A percentile compares a stretch with the other conserved stretches of the same genome.
Evolutionary conservation across 306 rosid genomes (phyloP).

Genomic region (Citrullus amarus): DNA sequence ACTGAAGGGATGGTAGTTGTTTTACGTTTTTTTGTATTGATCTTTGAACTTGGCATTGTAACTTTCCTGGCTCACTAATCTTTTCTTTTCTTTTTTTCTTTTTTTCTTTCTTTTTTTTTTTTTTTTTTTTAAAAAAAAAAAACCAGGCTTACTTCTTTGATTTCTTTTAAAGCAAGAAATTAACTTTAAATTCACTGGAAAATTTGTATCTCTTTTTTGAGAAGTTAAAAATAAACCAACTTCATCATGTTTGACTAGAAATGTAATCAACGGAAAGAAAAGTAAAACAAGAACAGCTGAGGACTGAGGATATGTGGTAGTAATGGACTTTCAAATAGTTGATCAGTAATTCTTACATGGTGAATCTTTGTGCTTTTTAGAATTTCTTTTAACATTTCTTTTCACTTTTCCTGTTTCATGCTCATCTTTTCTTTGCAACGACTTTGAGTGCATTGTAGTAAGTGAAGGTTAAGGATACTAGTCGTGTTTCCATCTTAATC

Average conservation of each 20-base stretch:
- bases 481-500: neutral
- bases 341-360: neutral
- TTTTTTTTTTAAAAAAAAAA: too few relatives aligned
- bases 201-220: neutral
- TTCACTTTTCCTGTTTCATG: neutral
- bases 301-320: neutral
- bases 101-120: too few relatives aligned
- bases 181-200: neutral
- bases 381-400: neutral
- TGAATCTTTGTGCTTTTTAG: neutral
- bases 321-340: neutral
- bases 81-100: too few relatives aligned
- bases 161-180: neutral
- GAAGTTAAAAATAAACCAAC: neutral
- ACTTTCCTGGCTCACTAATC: neutral
- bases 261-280: neutral
- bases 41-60: neutral
- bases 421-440: neutral
- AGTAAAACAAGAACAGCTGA: neutral
- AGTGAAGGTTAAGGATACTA: neutral
- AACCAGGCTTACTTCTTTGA: too few relatives aligned
- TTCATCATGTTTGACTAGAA: neutral
- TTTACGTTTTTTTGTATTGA: neutral
- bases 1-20: neutral
- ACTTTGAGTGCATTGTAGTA: neutral